These are phyloP conservation scores for Solanum piurae DNA, from an alignment of 257 asterid genomes.

Conservation along the genomic window DNA sequence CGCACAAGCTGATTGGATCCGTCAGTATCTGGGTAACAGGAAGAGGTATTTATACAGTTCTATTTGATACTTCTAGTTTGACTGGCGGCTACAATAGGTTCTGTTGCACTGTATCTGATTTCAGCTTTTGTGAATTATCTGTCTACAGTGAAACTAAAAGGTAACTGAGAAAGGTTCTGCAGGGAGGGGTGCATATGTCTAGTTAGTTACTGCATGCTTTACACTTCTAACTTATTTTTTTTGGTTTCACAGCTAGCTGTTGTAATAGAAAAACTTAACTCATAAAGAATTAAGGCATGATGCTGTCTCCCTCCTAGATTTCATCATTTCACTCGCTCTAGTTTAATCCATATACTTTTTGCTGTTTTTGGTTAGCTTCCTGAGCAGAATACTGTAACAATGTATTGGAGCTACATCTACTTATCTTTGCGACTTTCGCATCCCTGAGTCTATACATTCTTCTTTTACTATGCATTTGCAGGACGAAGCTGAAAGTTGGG, in stretches of 20 bases:
- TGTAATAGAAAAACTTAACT: neutral
- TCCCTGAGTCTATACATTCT: neutral
- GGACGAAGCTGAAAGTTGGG: constrained; percentile 89
- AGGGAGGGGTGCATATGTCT: neutral
- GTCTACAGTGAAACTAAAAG: neutral
- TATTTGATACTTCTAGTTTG: neutral
- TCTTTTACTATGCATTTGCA: constrained; percentile 23
- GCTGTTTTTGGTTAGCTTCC: neutral
- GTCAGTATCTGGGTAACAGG: constrained; percentile 81
- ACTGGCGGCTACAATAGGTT: neutral
- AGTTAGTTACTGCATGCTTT: neutral
- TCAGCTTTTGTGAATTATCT: neutral
- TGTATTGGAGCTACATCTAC: neutral
- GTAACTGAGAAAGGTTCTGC: neutral
- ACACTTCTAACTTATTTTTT: neutral
- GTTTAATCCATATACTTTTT: neutral
- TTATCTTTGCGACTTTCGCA: neutral
- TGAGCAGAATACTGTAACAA: neutral
- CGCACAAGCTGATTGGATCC: constrained; percentile 92
- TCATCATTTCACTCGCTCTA: neutral
- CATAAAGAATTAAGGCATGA: neutral
- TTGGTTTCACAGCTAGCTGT: neutral
- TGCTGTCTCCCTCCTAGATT: neutral
- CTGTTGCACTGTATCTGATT: neutral
- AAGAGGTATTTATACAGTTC: constrained; percentile 49